phyloP scores from a whole-genome alignment of 805 yeast genomes.

The Monosporozyma siamensis region DNA sequence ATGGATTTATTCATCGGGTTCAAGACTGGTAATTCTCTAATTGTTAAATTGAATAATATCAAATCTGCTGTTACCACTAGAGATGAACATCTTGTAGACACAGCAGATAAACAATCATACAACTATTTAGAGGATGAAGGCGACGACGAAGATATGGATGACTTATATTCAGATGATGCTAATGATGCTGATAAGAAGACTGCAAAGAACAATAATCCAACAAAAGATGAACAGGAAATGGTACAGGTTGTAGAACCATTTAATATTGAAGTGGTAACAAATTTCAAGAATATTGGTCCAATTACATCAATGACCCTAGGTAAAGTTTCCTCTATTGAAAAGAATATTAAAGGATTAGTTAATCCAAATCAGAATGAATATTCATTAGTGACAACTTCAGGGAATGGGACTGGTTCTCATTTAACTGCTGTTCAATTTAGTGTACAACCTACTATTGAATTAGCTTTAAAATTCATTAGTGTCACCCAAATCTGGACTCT shows the following conservation, averaged over 20 bases:
- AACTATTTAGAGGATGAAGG: constrained; percentile 18
- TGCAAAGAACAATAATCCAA: constrained; percentile 12
- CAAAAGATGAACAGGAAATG: constrained; percentile 8
- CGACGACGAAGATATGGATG: constrained; percentile 31
- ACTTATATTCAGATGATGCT: constrained; percentile 20
- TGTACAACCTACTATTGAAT: constrained; percentile 56
- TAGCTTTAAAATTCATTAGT: constrained; percentile 62
- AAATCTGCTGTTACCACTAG: constrained; percentile 23
- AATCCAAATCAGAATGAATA: constrained; percentile 62
- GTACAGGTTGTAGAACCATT: constrained; percentile 26
- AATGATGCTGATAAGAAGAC: constrained; percentile 16
- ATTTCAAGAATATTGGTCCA: constrained; percentile 62
- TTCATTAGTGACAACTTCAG: constrained; percentile 62
- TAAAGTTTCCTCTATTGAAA: constrained; percentile 40
- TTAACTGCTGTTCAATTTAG: constrained; percentile 58
- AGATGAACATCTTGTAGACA: constrained; percentile 36
- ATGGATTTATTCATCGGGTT: constrained; percentile 51
- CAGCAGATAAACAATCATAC: constrained; percentile 7
- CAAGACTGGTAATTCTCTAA: constrained; percentile 47
- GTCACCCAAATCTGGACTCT: constrained; percentile 72
- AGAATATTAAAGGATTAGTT: constrained; percentile 47
- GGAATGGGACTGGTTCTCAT: constrained; percentile 46
- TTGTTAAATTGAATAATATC: constrained; percentile 31
- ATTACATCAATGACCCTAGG: constrained; percentile 61
- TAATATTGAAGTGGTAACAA: constrained; percentile 42